phyloP scores from a whole-genome alignment of 495 filamentous ascomycete species.

The Hypoxylon lenormandii region DNA sequence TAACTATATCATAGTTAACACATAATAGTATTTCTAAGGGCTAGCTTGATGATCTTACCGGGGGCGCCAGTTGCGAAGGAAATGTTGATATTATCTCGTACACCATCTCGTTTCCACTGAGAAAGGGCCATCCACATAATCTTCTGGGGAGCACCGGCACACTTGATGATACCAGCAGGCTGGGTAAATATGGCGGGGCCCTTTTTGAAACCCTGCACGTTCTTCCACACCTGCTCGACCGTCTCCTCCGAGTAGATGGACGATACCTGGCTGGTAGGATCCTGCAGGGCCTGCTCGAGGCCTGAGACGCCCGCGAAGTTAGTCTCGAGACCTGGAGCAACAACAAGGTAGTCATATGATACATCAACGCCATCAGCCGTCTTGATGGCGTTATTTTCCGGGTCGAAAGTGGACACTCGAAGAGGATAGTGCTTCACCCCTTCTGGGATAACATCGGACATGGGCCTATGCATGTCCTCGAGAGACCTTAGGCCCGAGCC shows the following conservation, averaged over 20 bases:
- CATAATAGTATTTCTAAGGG: background rate
- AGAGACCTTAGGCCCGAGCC: conserved; percentile 72
- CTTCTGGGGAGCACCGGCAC: conserved; percentile 77
- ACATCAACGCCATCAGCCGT: conserved; percentile 69
- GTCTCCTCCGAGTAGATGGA: conserved; percentile 74
- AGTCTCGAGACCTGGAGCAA: conserved; percentile 71
- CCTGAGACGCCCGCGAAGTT: conserved; percentile 69
- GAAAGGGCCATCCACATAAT: conserved; percentile 77
- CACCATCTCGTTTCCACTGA: conserved; percentile 70
- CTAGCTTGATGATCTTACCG: conserved; percentile 32
- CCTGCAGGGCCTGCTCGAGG: conserved; percentile 69
- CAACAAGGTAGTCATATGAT: conserved; percentile 73
- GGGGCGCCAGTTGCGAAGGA: conserved; percentile 72
- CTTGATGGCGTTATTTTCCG: conserved; percentile 69
- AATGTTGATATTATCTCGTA: conserved; percentile 71
- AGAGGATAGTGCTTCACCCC: conserved; percentile 73
- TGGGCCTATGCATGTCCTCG: conserved; percentile 64
- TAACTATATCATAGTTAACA: conserved; percentile 48
- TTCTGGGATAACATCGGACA: conserved; percentile 66
- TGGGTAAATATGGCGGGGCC: conserved; percentile 77
- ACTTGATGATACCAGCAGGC: conserved; percentile 74
- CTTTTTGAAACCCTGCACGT: conserved; percentile 65
- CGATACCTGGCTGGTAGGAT: conserved; percentile 68
- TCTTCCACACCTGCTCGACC: conserved; percentile 68
- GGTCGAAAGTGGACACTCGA: conserved; percentile 64